Evolutionary conservation across 2,329 filamentous ascomycete genomes (phyloP).

Genomic region (Fusarium pseudonygamai): DNA sequence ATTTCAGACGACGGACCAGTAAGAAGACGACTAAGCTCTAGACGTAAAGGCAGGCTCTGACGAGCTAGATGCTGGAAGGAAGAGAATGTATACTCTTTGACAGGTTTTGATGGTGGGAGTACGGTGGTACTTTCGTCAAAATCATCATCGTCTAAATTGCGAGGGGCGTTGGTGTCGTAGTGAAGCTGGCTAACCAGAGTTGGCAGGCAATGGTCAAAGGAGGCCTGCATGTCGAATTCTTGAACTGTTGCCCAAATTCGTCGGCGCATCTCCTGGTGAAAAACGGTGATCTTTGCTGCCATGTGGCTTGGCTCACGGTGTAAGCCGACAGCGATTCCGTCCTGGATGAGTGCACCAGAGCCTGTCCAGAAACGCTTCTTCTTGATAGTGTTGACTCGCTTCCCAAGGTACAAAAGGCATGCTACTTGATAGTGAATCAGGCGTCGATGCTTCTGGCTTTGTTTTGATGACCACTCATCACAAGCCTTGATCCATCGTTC

Average conservation of each 20-base stretch:
- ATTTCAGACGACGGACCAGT: slow-evolving; percentile 64
- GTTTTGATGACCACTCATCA: slow-evolving; percentile 62
- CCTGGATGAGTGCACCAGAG: slow-evolving; percentile 64
- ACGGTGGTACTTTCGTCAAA: slow-evolving; percentile 63
- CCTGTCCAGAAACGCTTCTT: slow-evolving; percentile 72
- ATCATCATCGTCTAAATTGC: slow-evolving; percentile 67
- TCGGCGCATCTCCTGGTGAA: slow-evolving; percentile 70
- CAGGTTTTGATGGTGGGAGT: slow-evolving; percentile 61
- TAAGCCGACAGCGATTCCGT: slow-evolving; percentile 67
- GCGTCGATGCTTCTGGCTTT: slow-evolving; percentile 69
- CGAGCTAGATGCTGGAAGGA: slow-evolving; percentile 68
- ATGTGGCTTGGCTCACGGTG: slow-evolving; percentile 68
- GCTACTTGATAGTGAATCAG: slow-evolving; percentile 70
- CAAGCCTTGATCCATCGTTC: slow-evolving; percentile 66
- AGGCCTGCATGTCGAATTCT: slow-evolving; percentile 70
- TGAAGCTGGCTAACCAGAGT: slow-evolving; percentile 66
- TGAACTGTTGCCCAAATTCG: slow-evolving; percentile 70
- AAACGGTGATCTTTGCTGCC: slow-evolving; percentile 64
- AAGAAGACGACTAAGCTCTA: slow-evolving; percentile 66
- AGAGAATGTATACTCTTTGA: slow-evolving; percentile 65
- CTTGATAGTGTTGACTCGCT: slow-evolving; percentile 70
- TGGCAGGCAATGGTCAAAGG: slow-evolving; percentile 68
- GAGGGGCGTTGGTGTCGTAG: slow-evolving; percentile 63
- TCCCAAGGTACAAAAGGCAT: slow-evolving; percentile 68
- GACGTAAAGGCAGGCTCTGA: slow-evolving; percentile 63